Conservation (phyloP, 2,329 filamentous ascomycete species). For the Curvularia lunata region DNA sequence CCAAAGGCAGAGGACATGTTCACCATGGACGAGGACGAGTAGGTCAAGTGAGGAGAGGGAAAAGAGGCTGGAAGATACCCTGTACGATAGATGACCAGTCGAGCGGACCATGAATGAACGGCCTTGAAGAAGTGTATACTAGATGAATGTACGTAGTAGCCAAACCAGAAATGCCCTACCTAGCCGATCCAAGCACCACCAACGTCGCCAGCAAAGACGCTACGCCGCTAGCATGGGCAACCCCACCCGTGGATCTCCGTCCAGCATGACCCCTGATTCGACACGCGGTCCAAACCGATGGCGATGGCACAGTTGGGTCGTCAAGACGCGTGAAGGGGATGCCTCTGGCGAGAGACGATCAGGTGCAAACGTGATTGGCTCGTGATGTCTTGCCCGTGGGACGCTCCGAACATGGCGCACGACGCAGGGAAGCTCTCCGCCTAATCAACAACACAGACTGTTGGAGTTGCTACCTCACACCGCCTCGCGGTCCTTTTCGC, state of each 20-base stretch:
- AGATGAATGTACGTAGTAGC: no score
- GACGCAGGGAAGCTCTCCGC: conserved; percentile 19
- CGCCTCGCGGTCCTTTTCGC: conserved; percentile 16
- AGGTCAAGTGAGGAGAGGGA: not conserved
- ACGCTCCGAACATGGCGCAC: conserved; percentile 13
- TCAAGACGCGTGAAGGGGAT: conserved; percentile 1
- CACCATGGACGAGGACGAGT: conserved; percentile 36
- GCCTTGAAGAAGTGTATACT: no score
- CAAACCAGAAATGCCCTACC: not conserved
- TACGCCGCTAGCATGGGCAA: conserved; percentile 12
- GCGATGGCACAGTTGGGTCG: not conserved
- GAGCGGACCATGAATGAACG: no score
- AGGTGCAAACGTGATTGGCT: conserved; percentile 19
- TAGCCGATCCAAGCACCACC: conserved; percentile 1
- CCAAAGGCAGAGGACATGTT: conserved; percentile 52
- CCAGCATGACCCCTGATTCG: conserved; percentile 17
- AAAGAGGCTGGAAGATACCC: conserved; percentile 12
- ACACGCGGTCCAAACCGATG: conserved; percentile 3
- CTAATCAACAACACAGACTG: conserved; percentile 21
- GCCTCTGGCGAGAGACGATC: conserved; percentile 3
- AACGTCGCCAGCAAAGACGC: not conserved
- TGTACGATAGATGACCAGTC: not conserved
- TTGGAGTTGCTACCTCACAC: conserved; percentile 24
- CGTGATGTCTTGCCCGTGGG: conserved; percentile 10
- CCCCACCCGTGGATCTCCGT: conserved; percentile 20